Base-by-base conservation (phyloP, 805 yeast genomes). In the Suhomyces tanzawaensis region DNA sequence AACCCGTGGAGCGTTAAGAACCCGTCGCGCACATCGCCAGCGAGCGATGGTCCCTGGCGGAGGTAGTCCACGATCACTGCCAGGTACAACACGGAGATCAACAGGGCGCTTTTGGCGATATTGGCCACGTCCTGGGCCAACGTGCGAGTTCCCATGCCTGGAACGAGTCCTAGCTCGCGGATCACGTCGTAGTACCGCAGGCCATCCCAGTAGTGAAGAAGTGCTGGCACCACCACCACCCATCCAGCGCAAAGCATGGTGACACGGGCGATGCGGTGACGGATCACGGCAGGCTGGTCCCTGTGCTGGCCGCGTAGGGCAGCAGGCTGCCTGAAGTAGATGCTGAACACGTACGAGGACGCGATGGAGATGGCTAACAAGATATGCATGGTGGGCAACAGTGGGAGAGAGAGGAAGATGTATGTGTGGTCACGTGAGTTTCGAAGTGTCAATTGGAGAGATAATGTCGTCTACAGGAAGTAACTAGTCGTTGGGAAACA, bases 221-320 rank as follows among this genome's bases (percentile, higher is more conserved):
- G 25, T 4, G 48, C 38, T 5, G 76, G 74, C 1, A 66, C 51
- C 1, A 55, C 32, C 1, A 64, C 27, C 6, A 62, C 32, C 5
- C 68, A 48, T 1, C 57, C 28, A 2, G 51, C 34, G 19, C 75
- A 64, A 25, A 69, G 48, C 0, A 49, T 12, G 0, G 58, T 35
- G 1, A 75, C 65, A 26, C 76, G 54, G 4, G 14, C 40, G 7
- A 79, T 41, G 19, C 84, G 57, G 32, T 66, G 58, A 26, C 47
- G 44, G 2, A 79, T 65, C 4, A 77, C 73, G 0, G 14, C 32
- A 0, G 69, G 66, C 28, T 76, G 71, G 51, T 78, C 64, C 23
- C 85, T 51, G 34, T 53, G 54, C 17, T 42, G 48, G 3, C 48
- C 50, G 7, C 31, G 21, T 17, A 62, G 23, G 7, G 48, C 22